Evolutionary conservation across 2,329 filamentous ascomycete species (phyloP).

Genomic region (Thyridium curvatum): DNA sequence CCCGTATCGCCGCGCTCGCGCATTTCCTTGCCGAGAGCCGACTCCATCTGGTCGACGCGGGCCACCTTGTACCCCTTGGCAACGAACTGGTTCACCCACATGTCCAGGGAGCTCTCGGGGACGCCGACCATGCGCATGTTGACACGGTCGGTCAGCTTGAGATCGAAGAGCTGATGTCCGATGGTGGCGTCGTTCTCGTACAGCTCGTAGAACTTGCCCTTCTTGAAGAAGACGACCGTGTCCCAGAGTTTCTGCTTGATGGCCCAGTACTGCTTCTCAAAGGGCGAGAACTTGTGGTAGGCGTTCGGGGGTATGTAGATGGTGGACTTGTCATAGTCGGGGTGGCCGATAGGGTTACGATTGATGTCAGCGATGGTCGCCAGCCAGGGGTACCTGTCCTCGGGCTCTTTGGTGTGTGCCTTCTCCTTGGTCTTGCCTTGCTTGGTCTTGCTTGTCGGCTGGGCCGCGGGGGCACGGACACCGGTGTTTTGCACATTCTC

Average conservation of each 20-base stretch:
- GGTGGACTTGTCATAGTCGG: constrained; percentile 86
- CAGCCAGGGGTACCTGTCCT: constrained; percentile 85
- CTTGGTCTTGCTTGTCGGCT: constrained; percentile 17
- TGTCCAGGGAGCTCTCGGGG: constrained; percentile 87
- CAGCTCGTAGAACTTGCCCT: constrained; percentile 97
- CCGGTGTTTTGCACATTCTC: constrained; percentile 30
- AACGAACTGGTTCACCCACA: constrained; percentile 98
- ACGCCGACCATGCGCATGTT: constrained; percentile 99
- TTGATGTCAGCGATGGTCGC: constrained; percentile 82
- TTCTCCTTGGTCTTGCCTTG: constrained; percentile 49
- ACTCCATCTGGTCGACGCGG: constrained; percentile 93
- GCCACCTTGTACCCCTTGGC: constrained; percentile 98
- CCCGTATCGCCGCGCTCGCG: constrained; percentile 67
- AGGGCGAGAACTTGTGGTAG: constrained; percentile 80
- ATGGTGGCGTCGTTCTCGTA: constrained; percentile 98
- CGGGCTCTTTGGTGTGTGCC: constrained; percentile 74
- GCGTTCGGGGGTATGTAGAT: constrained; percentile 82
- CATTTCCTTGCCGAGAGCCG: constrained; percentile 95
- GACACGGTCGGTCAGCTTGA: constrained; percentile 95
- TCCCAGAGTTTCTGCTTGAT: constrained; percentile 99
- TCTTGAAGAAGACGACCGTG: constrained; percentile 98
- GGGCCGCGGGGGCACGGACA: constrained; percentile 10
- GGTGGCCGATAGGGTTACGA: constrained; percentile 67
- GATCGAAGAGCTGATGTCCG: constrained; percentile 91
- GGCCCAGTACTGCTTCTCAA: constrained; percentile 98